Base-by-base conservation (phyloP, 345 rosid genomes). In the Euphorbia lathyris region DNA sequence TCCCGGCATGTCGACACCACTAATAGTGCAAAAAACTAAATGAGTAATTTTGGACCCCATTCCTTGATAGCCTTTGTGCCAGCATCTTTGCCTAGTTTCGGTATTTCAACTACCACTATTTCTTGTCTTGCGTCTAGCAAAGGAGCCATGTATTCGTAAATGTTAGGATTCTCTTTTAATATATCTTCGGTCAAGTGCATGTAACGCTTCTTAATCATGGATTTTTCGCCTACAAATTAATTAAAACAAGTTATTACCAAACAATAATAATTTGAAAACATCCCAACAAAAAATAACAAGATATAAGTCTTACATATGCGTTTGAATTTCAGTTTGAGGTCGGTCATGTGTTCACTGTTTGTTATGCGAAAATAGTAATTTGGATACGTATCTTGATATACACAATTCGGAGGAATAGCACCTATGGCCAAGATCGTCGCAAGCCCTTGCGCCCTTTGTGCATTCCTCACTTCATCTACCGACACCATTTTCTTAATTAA, bases 1-100 rank as follows among this genome's bases (percentile, higher is more conserved):
- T 1, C 96, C 97, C 13, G 97, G 95, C 97, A 91, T 91, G 86
- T 91, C 97, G 0, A 89, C 96, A 0, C 97, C 95, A 0, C 93
- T 86, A 2, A 96, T 87, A 12, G 97, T 91, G 75, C 97, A 91
- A 80, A 91, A 91, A 68, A 91, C 81, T 3, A 91, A 79, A 23
- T 91, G 97, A 19, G 97, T 91, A 83, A 91, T 86, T 78, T 86
- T 91, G 12, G 95, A 12, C 91, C 94, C 96, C 96, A 88, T 48
- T 88, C 89, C 68, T 90, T 85, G 78, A 90, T 87, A 58, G 97
- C 97, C 68, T 85, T 87, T 27, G 74, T 63, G 0, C 94, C 97
- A 0, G 97, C 97, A 50, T 88, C 92, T 72, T 90, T 90, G 1
- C 97, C 97, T 0, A 90, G 79, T 79, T 80, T 91, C 1, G 97